Base-by-base conservation (phyloP, 345 rosid genomes). In the Populus ilicifolia region DNA sequence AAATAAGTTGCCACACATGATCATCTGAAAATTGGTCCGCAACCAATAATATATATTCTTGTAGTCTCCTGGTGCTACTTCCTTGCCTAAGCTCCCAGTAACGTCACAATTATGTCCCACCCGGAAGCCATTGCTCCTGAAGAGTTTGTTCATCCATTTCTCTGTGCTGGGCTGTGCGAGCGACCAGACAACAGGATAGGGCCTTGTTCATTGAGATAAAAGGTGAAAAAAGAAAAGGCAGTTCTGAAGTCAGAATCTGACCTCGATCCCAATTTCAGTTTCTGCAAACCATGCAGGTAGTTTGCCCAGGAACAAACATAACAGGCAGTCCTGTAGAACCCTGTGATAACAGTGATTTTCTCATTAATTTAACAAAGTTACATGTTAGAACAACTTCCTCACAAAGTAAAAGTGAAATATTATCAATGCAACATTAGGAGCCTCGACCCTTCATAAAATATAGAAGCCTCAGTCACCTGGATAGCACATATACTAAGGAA, bases 21-120 rank as follows among this genome's bases (percentile, higher is more conserved):
- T 88, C 94, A 82, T 95, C 98, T 20, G 98, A 95, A 77, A 83
- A 93, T 75, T 94, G 97, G 71, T 92, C 92, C 30, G 98, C 96
- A 18, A 86, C 79, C 82, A 92, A 93, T 33, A 94, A 71, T 64
- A 88, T 84, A 33, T 33, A 33, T 33, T 85, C 78, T 80, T 78
- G 77, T 85, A 87, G 46, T 71, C 82, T 80, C 72, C 80, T 0
- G 86, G 83, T 18, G 82, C 83, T 74, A 88, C 67, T 67, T 82
- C 87, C 86, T 82, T 76, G 36, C 92, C 91, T 71, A 90, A 85
- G 81, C 83, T 89, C 65, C 56, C 85, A 9, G 97, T 90, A 23
- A 87, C 79, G 78, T 90, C 88, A 63, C 77, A 71, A 89, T 71
- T 54, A 80, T 78, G 35, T 84, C 4, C 83, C 77, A 89, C 93